A percentile compares a stretch with the other conserved stretches of the same genome.
These are phyloP conservation scores for Asterionellopsis glacialis DNA, from an alignment of 108 stramenopile genomes.

Conservation along the genomic window DNA sequence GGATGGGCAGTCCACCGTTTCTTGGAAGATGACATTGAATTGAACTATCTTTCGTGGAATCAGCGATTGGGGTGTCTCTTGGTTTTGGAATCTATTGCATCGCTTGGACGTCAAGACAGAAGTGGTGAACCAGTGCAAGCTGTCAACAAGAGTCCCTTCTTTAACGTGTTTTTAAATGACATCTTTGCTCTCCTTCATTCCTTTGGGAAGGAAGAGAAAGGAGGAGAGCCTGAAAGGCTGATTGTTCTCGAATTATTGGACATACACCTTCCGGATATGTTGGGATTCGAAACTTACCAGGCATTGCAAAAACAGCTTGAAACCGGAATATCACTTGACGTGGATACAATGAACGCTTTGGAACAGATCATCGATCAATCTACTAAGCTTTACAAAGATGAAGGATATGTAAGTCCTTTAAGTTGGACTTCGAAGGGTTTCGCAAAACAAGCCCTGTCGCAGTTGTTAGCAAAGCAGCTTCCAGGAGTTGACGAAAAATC, in stretches of 20 bases:
- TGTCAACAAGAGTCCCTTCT: conserved; percentile 29
- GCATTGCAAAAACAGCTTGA: conserved; percentile 2
- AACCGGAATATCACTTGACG: background rate
- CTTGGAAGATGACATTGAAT: background rate
- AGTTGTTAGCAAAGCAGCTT: conserved; percentile 8
- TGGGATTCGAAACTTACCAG: conserved; percentile 19
- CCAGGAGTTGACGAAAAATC: background rate
- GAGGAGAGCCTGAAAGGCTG: conserved; percentile 13
- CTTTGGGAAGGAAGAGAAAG: conserved; percentile 7
- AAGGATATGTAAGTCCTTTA: conserved; percentile 28
- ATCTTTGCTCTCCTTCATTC: conserved; percentile 21
- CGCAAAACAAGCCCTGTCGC: conserved; percentile 13
- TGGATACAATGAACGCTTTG: conserved; percentile 11
- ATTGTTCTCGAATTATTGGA: conserved; percentile 32
- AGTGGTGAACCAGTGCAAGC: background rate
- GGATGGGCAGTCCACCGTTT: conserved; percentile 11
- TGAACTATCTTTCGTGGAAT: conserved; percentile 3
- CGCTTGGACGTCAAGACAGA: background rate
- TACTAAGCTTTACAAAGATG: conserved; percentile 18
- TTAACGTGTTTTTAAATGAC: conserved; percentile 33
- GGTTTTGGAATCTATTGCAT: conserved; percentile 32
- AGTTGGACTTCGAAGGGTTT: conserved; percentile 25
- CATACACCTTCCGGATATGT: conserved; percentile 22
- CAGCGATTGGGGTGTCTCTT: conserved; percentile 30
- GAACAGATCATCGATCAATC: conserved; percentile 24